A percentile compares a stretch with the other conserved stretches of the same genome.
Evolutionary conservation across 345 rosid species (phyloP).

Genomic region (Gossypium stocksii): DNA sequence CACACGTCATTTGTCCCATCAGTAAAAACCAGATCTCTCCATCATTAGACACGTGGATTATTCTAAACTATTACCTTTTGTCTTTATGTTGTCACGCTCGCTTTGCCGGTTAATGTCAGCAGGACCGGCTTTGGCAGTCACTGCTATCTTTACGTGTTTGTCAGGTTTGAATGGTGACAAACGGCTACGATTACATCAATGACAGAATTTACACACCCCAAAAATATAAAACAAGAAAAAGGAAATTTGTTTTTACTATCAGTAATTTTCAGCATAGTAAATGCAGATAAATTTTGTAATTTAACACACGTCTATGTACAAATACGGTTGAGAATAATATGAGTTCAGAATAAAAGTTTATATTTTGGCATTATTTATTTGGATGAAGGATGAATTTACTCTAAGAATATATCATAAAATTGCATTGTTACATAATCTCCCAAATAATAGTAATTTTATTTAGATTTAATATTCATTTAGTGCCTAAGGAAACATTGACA

Average conservation of each 20-base stretch:
- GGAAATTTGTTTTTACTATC: not conserved
- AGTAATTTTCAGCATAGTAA: slow-evolving; percentile 4
- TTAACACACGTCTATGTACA: no score
- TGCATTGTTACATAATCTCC: no score
- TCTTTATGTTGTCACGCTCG: slow-evolving; percentile 23
- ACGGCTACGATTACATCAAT: slow-evolving; percentile 16
- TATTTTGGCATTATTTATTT: not conserved
- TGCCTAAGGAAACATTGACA: no score
- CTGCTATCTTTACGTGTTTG: not conserved
- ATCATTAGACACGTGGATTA: slow-evolving; percentile 7
- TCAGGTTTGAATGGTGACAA: not conserved
- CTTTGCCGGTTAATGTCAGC: slow-evolving; percentile 15
- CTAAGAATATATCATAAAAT: not conserved
- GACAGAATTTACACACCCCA: not conserved
- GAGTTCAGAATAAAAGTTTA: not conserved
- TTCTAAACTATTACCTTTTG: not conserved
- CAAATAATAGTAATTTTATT: no score
- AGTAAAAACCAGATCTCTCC: not conserved
- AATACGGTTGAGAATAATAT: not conserved
- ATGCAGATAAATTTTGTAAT: not conserved
- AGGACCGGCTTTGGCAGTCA: slow-evolving; percentile 9
- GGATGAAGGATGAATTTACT: not conserved
- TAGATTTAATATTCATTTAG: no score
- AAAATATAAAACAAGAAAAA: no score
- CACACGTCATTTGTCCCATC: slow-evolving; percentile 24